Evolutionary conservation across 2,329 filamentous ascomycete genomes (phyloP).

Genomic region (Metarhizium anisopliae): DNA sequence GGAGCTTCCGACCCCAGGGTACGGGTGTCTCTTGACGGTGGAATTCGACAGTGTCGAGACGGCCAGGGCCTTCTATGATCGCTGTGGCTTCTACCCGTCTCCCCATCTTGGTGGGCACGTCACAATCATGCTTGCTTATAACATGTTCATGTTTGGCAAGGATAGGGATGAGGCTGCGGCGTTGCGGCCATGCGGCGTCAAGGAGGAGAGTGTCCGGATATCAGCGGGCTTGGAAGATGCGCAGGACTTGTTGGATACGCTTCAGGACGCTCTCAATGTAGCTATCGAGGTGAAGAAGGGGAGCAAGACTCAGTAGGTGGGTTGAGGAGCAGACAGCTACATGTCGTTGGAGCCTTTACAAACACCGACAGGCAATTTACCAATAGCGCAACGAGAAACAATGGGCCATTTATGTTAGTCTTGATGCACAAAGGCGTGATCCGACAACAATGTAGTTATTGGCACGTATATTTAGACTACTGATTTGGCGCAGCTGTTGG

Average conservation of each 20-base stretch:
- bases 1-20: slow-evolving; percentile 40
- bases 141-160: slow-evolving; percentile 32
- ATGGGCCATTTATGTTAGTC: no score
- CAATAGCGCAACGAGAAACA: no score
- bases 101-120: slow-evolving; percentile 45
- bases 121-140: slow-evolving; percentile 40
- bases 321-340: neutral
- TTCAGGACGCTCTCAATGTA: slow-evolving; percentile 10
- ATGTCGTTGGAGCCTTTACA: no score
- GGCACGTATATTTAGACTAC: no score
- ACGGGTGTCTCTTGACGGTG: slow-evolving; percentile 45
- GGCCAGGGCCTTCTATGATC: slow-evolving; percentile 40
- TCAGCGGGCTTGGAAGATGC: slow-evolving; percentile 37
- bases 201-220: slow-evolving; percentile 34
- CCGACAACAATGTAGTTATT: no score
- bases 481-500: no score
- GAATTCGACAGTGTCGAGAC: slow-evolving; percentile 35
- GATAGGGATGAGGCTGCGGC: slow-evolving; percentile 25
- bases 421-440: no score
- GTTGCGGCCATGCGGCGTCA: slow-evolving; percentile 28
- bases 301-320: neutral
- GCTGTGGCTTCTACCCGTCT: slow-evolving; percentile 37
- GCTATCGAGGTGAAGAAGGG: slow-evolving; percentile 8
- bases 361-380: no score
- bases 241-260: slow-evolving; percentile 30